Evolutionary conservation across 495 filamentous ascomycete genomes (phyloP).

Genomic region (Bacidia rubella): DNA sequence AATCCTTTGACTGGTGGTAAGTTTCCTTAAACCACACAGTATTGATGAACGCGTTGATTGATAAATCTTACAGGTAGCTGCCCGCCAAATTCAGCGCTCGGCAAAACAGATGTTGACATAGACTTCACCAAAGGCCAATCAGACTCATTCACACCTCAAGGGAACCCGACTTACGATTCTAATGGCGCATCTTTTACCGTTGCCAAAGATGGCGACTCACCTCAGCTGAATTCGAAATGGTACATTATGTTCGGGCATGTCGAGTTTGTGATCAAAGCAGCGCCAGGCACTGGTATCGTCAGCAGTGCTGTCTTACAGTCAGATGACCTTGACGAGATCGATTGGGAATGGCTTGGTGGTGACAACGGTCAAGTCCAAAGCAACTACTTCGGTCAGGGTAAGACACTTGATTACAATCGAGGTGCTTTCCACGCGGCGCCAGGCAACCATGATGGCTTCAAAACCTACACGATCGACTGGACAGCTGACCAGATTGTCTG

Average conservation of each 20-base stretch:
- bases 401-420: slow-evolving; percentile 51
- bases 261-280: slow-evolving; percentile 44
- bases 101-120: slow-evolving; percentile 52
- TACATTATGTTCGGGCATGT: slow-evolving; percentile 63
- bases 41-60: too few relatives aligned
- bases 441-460: slow-evolving; percentile 42
- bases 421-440: slow-evolving; percentile 42
- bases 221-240: slow-evolving; percentile 61
- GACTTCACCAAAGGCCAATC: slow-evolving; percentile 65
- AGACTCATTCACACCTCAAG: slow-evolving; percentile 53
- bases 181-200: slow-evolving; percentile 82
- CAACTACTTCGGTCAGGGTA: slow-evolving; percentile 82
- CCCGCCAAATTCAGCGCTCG: slow-evolving; percentile 67
- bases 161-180: slow-evolving; percentile 52
- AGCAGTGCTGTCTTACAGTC: slow-evolving; percentile 73
- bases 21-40: too few relatives aligned
- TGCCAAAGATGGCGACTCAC: slow-evolving; percentile 65
- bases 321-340: slow-evolving; percentile 79
- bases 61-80: slow-evolving; percentile 35
- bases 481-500: slow-evolving; percentile 56
- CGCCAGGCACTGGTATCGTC: slow-evolving; percentile 48
- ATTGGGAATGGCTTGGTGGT: slow-evolving; percentile 74
- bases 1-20: slow-evolving; percentile 57
- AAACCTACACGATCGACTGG: slow-evolving; percentile 82
- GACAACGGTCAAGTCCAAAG: slow-evolving; percentile 49